phyloP scores from a whole-genome alignment of 2,329 filamentous ascomycete species.

The Penicillium sp. region DNA sequence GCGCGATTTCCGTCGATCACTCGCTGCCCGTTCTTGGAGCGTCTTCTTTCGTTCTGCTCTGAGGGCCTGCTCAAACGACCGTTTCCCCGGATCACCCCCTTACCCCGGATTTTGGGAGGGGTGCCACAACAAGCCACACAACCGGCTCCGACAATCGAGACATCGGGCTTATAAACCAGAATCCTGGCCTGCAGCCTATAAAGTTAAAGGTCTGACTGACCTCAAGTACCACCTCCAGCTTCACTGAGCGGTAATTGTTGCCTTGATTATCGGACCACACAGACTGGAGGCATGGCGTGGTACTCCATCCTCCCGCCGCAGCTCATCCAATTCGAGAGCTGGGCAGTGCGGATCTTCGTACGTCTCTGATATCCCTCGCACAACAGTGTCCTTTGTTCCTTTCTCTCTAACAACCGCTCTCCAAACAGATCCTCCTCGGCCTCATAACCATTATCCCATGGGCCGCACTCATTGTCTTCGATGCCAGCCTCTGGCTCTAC shows the following conservation, averaged over 20 bases:
- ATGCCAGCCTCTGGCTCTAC: constrained; percentile 61
- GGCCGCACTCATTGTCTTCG: constrained; percentile 61
- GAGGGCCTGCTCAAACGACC: background rate
- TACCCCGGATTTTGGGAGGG: constrained; percentile 5
- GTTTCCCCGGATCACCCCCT: background rate
- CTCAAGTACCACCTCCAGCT: background rate
- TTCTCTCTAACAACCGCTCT: constrained; percentile 1
- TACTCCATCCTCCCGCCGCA: constrained; percentile 63
- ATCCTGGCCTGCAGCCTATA: background rate
- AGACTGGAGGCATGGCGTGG: constrained; percentile 53
- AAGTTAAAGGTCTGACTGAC: background rate
- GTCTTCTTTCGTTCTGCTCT: background rate
- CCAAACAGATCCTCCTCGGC: constrained; percentile 57
- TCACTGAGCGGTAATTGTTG: background rate
- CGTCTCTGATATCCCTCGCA: constrained; percentile 27
- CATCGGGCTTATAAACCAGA: background rate
- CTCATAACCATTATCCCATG: constrained; percentile 62
- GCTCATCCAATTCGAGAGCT: constrained; percentile 59
- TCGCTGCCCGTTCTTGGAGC: background rate
- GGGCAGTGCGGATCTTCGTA: constrained; percentile 63
- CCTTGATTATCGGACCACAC: background rate
- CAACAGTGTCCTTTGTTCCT: background rate
- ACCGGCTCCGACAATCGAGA: constrained; percentile 26
- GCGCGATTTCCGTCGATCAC: background rate
- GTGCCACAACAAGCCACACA: background rate